Conservation (phyloP, 2,329 filamentous ascomycete species). For the Rosellinia necatrix region DNA sequence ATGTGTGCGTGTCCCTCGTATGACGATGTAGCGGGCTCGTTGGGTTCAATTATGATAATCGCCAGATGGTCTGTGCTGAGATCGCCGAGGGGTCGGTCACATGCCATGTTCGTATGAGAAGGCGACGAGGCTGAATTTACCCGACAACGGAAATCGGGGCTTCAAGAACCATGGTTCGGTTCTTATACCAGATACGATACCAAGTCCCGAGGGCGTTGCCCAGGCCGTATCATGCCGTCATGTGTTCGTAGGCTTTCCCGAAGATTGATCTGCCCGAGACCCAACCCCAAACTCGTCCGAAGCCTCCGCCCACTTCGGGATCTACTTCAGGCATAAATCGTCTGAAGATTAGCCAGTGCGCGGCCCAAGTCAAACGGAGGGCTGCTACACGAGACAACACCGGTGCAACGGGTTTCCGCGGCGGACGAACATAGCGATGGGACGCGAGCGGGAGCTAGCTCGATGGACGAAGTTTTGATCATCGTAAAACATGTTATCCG, state of each 20-base stretch:
- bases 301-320: background rate
- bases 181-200: background rate
- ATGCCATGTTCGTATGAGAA: constrained; percentile 11
- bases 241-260: constrained; percentile 2
- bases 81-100: constrained; percentile 5
- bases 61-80: background rate
- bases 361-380: background rate
- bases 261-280: background rate
- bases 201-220: background rate
- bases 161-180: background rate
- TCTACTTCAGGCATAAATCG: constrained; percentile 15
- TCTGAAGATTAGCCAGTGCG: constrained; percentile 11
- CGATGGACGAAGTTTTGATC: constrained; percentile 1
- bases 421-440: background rate
- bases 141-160: background rate
- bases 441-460: background rate
- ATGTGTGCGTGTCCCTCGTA: constrained; percentile 17
- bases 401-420: background rate
- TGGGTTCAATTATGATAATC: background rate
- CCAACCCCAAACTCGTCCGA: background rate
- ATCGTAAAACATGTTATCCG: constrained; percentile 10
- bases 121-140: constrained; percentile 9
- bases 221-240: background rate
- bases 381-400: constrained; percentile 10
- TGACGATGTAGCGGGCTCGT: constrained; percentile 20